These are phyloP conservation scores for Trichomonas tenax DNA, from an alignment of 208 protist species.

Conservation along the genomic window DNA sequence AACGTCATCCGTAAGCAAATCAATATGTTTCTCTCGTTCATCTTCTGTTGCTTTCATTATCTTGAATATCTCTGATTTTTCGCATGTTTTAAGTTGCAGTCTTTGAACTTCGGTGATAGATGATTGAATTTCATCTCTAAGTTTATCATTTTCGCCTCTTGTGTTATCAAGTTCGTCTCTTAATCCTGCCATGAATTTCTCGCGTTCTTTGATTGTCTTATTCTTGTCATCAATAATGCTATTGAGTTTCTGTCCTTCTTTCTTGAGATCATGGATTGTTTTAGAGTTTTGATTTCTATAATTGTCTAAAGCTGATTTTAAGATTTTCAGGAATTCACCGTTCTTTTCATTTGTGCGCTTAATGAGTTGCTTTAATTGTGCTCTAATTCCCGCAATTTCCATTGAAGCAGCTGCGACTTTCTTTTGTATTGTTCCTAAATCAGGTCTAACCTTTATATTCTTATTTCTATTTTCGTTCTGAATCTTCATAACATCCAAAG, in stretches of 20 bases:
- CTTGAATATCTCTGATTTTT: neutral
- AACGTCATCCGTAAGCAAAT: neutral
- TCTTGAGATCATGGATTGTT: neutral
- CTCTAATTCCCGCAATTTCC: neutral
- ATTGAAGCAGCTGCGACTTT: neutral
- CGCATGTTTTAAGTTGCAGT: neutral
- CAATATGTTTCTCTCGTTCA: neutral
- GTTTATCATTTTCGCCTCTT: neutral
- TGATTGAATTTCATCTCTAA: neutral
- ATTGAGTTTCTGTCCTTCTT: neutral
- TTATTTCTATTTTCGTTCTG: neutral
- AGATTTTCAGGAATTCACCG: neutral
- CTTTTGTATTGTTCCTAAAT: neutral
- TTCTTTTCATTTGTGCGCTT: neutral
- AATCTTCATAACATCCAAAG: neutral
- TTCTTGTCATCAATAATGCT: neutral
- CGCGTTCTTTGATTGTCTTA: neutral
- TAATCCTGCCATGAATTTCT: neutral
- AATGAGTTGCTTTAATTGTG: neutral
- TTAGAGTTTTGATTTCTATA: neutral
- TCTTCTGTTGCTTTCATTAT: neutral
- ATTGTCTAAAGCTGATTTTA: neutral
- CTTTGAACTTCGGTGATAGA: neutral
- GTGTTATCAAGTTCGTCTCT: neutral
- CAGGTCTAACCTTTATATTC: neutral